A percentile compares a stretch with the other conserved stretches of the same genome.
phyloP scores from a whole-genome alignment of 805 yeast species.

The Yamadazyma endophytica region DNA sequence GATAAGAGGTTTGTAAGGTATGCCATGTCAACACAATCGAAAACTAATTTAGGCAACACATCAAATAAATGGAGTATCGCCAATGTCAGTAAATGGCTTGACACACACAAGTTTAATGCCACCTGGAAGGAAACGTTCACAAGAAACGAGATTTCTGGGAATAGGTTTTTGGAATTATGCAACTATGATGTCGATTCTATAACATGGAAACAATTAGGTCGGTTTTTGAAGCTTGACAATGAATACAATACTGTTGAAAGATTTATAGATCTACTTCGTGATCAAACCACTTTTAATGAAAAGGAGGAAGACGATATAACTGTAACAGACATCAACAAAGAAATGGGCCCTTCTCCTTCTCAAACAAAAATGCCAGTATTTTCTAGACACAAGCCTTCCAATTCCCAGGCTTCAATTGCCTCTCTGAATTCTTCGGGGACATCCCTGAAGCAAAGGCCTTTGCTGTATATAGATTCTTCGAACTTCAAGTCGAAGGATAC shows the following conservation, averaged over 20 bases:
- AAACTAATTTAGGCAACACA: slow-evolving; percentile 21
- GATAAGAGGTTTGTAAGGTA: slow-evolving; percentile 39
- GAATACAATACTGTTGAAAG: slow-evolving; percentile 52
- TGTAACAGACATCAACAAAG: slow-evolving; percentile 1
- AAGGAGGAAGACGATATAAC: slow-evolving; percentile 6
- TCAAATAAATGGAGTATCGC: slow-evolving; percentile 69
- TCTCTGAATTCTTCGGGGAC: slow-evolving; percentile 8
- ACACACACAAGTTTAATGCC: slow-evolving; percentile 60
- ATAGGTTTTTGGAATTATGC: slow-evolving; percentile 59
- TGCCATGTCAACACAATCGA: slow-evolving; percentile 36
- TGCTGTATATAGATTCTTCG: slow-evolving; percentile 33
- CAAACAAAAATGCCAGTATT: slow-evolving; percentile 19
- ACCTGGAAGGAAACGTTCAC: slow-evolving; percentile 70
- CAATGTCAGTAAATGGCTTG: slow-evolving; percentile 69
- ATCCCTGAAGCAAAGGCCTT: slow-evolving; percentile 28
- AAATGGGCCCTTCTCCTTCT: slow-evolving; percentile 5
- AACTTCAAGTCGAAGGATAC: slow-evolving; percentile 18
- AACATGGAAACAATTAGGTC: slow-evolving; percentile 44
- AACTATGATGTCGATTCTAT: slow-evolving; percentile 52
- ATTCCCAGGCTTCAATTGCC: slow-evolving; percentile 16
- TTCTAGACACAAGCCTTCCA: slow-evolving; percentile 17
- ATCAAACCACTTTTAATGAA: slow-evolving; percentile 11
- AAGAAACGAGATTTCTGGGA: slow-evolving; percentile 54
- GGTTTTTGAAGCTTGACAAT: slow-evolving; percentile 33
- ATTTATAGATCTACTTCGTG: slow-evolving; percentile 22